Percentiles rank a stretch among this genome's conserved stretches.
Evolutionary conservation across 306 rosid species (phyloP).

Genomic region (Cucurbita ficifolia): DNA sequence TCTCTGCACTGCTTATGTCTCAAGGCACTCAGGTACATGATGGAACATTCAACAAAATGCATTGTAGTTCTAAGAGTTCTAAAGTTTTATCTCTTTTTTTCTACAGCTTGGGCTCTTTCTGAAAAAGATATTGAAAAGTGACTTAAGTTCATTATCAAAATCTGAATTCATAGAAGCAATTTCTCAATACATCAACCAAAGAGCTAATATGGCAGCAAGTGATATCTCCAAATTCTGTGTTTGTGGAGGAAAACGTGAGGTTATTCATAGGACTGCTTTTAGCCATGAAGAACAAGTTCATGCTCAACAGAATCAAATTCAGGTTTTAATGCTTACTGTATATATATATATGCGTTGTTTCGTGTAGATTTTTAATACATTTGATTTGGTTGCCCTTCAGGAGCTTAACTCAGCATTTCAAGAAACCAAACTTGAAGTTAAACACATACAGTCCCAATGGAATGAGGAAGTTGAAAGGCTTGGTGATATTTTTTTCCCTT

Average conservation of each 20-base stretch:
- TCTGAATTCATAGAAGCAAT: conserved; percentile 56
- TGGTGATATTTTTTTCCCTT: conserved; percentile 18
- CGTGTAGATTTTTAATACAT: not conserved
- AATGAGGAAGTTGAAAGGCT: conserved; percentile 56
- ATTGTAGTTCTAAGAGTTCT: not conserved
- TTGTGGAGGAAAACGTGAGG: conserved; percentile 54
- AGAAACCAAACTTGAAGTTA: conserved; percentile 43
- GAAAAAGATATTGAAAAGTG: conserved; percentile 63
- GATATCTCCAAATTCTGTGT: conserved; percentile 59
- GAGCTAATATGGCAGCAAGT: conserved; percentile 42
- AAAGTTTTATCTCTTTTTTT: not conserved
- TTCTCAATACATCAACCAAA: conserved; percentile 46
- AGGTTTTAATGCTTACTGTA: conserved; percentile 18
- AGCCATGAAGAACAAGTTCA: conserved; percentile 30
- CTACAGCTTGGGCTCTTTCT: conserved; percentile 65
- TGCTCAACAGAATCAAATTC: conserved; percentile 57
- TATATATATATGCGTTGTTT: not conserved
- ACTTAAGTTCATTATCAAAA: conserved; percentile 33
- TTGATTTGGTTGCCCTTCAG: conserved; percentile 18
- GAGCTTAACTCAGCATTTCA: conserved; percentile 45
- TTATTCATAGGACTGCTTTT: conserved; percentile 16
- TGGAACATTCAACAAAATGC: not conserved
- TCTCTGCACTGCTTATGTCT: conserved; percentile 72
- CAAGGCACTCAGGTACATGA: conserved; percentile 76
- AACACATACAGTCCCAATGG: conserved; percentile 49